A percentile compares a stretch with the other conserved stretches of the same genome.
Conservation (phyloP, 164 flowering plant species). For the Sedum album region DNA sequence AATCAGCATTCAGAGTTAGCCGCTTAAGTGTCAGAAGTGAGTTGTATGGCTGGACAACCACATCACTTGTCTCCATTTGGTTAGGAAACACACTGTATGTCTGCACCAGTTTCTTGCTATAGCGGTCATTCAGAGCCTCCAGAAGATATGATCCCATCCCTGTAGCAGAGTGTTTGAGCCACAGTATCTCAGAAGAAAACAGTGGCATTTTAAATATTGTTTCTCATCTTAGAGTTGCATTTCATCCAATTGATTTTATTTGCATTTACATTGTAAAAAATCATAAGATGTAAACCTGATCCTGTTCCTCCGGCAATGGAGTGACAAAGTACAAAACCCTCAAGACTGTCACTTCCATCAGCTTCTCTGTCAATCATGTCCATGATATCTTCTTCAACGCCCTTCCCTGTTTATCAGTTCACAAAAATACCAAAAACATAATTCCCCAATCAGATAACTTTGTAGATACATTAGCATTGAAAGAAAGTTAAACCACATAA, state of each 20-base stretch:
- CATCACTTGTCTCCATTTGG: conserved; percentile 99
- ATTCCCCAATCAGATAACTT: not conserved
- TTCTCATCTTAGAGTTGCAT: not conserved
- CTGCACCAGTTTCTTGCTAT: conserved; percentile 97
- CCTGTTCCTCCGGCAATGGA: conserved; percentile 99
- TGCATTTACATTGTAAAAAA: not conserved
- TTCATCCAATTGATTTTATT: not conserved
- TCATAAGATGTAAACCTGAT: conserved; percentile 54
- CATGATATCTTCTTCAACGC: conserved; percentile 94
- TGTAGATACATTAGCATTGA: not conserved
- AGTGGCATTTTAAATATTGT: not conserved
- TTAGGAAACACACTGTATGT: conserved; percentile 99
- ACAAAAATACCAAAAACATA: not conserved
- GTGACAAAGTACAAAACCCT: conserved; percentile 97
- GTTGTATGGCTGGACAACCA: conserved; percentile 98
- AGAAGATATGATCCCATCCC: conserved; percentile 98
- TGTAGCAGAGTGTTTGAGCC: conserved; percentile 13
- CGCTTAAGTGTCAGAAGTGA: conserved; percentile 95
- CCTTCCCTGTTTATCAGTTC: conserved; percentile 56
- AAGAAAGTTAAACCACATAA: not conserved
- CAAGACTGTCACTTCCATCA: conserved; percentile 99
- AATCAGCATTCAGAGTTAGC: conserved; percentile 92
- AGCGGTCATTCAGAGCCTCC: conserved; percentile 97
- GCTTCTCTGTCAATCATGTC: conserved; percentile 99
- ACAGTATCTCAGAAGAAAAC: not conserved